Evolutionary conservation across 1,139 yeast genomes (phyloP), one percentile per base, ranked within the genome.

Genomic region (Pneumocystis carinii): DNA sequence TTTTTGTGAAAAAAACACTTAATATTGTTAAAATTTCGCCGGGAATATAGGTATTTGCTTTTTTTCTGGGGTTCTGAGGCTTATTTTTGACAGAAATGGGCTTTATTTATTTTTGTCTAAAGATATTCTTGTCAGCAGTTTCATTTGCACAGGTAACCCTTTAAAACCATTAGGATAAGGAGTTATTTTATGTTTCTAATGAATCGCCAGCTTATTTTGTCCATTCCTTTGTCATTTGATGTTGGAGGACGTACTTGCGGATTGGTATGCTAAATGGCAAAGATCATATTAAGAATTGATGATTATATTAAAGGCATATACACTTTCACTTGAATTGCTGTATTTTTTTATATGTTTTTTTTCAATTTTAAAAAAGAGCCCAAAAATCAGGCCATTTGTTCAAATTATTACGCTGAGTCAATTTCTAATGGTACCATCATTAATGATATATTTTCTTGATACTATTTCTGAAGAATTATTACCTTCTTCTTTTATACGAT

Each of bases 171-270:
- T 2, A 6, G 8, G n/a, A 8, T 7, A 48, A 3, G 3, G 2
- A 12, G 0, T 3, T 3, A 3, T 48, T 48, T 24, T 6, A 24
- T 24, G 8, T 7, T 12, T 8, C 32, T 48, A 24, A 48, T 48
- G 10, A 7, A 24, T 19, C 1, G 2, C 3, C 3, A 48, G 55
- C 83, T 89, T 29, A 81, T 92, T 60, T 78, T 90, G 48, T 87
- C 97, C 1, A 86, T 92, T 19, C 97, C 97, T 5, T 79, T 92
- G 67, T 89, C 97, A n/a, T 92, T 92, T 74, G 96, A 90, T 71
- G 86, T 89, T 41, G 97, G 97, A 17, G 97, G 97, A 0, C 80
- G 85, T 38, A 80, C 83, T 64, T 90, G 97, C 74, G 98, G 98
- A 0, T 76, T 92, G 59, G 66, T 64, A 63, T 32, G 64, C 14